Conservation (phyloP, 768 basidiomycete genomes). For the Sutorius australiensis region DNA sequence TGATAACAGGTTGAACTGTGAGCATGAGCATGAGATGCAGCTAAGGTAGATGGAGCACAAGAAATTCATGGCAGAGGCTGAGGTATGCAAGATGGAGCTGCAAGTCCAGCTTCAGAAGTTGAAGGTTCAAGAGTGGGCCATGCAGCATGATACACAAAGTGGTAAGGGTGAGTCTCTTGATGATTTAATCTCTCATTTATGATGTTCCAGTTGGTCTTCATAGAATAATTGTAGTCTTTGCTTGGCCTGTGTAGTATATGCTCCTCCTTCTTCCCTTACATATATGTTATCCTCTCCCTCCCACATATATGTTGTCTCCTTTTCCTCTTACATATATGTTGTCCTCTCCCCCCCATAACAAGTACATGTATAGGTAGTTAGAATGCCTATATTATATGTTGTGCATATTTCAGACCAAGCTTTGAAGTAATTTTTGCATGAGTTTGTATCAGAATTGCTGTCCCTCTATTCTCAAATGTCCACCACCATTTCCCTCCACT, state of each 20-base stretch:
- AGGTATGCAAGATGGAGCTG: neutral
- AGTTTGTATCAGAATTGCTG: neutral
- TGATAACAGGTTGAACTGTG: too few species aligned
- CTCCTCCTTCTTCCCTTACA: neutral
- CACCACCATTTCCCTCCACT: neutral
- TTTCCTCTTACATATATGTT: too few species aligned
- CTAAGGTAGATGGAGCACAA: neutral
- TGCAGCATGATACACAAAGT: neutral
- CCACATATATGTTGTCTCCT: too few species aligned
- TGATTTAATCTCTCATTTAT: neutral
- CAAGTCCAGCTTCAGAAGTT: neutral
- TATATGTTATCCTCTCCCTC: too few species aligned
- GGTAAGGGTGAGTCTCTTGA: neutral
- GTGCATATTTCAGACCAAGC: too few species aligned
- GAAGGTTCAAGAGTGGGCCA: neutral
- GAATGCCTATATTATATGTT: too few species aligned
- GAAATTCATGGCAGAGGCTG: neutral
- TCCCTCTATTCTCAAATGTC: neutral
- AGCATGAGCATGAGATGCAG: neutral
- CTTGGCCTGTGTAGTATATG: neutral
- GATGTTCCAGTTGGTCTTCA: neutral
- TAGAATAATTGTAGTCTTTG: neutral
- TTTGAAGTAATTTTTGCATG: neutral
- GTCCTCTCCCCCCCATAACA: too few species aligned
- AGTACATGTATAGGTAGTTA: too few species aligned